Conservation (phyloP, 345 rosid species). For the Eutrema yunnanense region DNA sequence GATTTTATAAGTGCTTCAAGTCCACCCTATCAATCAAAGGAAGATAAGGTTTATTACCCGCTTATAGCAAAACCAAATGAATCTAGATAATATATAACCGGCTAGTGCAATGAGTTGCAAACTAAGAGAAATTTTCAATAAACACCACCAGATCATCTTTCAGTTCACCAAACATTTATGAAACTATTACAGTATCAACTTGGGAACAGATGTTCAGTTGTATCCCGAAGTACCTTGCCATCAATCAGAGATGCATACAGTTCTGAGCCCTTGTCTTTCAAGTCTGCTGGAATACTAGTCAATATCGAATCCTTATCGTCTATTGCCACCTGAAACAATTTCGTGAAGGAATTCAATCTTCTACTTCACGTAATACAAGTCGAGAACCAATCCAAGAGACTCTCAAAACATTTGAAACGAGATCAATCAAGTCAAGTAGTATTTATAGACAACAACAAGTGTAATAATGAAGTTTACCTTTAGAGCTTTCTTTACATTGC, state of each 20-base stretch:
- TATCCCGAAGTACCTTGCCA: slow-evolving; percentile 49
- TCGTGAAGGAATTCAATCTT: neutral
- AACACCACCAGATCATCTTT: neutral
- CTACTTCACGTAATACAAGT: neutral
- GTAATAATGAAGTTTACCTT: slow-evolving; percentile 36
- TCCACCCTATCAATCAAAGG: slow-evolving; percentile 59
- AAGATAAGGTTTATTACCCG: neutral
- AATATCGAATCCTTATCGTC: slow-evolving; percentile 70
- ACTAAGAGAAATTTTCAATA: neutral
- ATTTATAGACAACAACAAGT: neutral
- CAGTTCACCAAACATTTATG: neutral
- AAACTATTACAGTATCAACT: neutral
- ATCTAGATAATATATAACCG: neutral
- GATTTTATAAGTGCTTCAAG: slow-evolving; percentile 60
- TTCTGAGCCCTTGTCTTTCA: slow-evolving; percentile 61
- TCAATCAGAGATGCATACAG: slow-evolving; percentile 65
- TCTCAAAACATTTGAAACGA: neutral
- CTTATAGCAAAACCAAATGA: neutral
- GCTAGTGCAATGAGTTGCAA: neutral
- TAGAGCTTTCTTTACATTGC: slow-evolving; percentile 86
- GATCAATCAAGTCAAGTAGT: neutral
- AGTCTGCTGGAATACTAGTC: slow-evolving; percentile 70
- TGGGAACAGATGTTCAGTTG: neutral
- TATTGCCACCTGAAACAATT: slow-evolving; percentile 52
- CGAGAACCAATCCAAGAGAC: neutral